Percentiles rank a stretch among this genome's conserved stretches.
phyloP scores from a whole-genome alignment of 179 eudicot genomes.

The Silene noctiflora region DNA sequence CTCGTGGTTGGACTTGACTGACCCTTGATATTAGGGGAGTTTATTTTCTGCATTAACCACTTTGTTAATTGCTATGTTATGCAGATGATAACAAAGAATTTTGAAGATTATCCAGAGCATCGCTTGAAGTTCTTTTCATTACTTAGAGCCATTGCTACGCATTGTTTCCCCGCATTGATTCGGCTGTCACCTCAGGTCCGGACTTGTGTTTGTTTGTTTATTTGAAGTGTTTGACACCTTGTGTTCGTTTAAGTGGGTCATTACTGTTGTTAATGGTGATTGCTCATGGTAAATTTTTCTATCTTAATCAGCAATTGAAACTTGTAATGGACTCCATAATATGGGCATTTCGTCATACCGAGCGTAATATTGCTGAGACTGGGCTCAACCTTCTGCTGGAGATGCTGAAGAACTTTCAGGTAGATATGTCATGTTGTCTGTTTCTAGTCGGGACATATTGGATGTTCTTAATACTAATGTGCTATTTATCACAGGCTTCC shows the following conservation, averaged over 20 bases:
- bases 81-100: conserved; percentile 98
- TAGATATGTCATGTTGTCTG: conserved; percentile 21
- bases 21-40: no score
- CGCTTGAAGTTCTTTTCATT: conserved; percentile 93
- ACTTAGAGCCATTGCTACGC: conserved; percentile 89
- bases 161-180: conserved; percentile 89
- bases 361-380: conserved; percentile 96
- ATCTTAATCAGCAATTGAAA: conserved; percentile 73
- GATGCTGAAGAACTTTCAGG: conserved; percentile 98
- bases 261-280: neutral
- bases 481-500: conserved; percentile 50
- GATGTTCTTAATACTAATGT: neutral
- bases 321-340: conserved; percentile 98
- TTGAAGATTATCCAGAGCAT: conserved; percentile 99
- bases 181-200: conserved; percentile 77
- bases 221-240: neutral
- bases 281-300: conserved; percentile 3
- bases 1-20: neutral
- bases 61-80: conserved; percentile 4
- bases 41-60: neutral
- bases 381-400: conserved; percentile 86
- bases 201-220: neutral
- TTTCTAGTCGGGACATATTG: neutral
- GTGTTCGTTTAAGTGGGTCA: neutral
- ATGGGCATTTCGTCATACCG: conserved; percentile 99